Conservation (phyloP, 2,329 filamentous ascomycete genomes). For the Sporothrix schenckii region DNA sequence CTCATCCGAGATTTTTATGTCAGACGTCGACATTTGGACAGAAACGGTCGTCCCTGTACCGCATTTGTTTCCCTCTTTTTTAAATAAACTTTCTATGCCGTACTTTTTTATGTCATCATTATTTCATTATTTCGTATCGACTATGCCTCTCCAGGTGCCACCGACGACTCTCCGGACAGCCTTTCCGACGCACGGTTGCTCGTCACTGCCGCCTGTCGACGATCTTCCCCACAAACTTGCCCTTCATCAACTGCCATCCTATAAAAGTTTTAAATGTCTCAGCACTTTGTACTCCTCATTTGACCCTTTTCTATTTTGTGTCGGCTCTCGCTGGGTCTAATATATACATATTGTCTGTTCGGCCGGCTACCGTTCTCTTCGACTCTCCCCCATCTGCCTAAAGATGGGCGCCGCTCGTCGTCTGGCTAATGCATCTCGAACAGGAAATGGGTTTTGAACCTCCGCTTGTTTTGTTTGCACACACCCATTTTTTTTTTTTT, state of each 20-base stretch:
- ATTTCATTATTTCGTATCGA: not conserved
- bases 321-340: no score
- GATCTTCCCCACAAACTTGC: slow-evolving; percentile 17
- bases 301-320: not conserved
- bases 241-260: not conserved
- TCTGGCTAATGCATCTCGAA: slow-evolving; percentile 33
- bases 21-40: slow-evolving; percentile 6
- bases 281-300: not conserved
- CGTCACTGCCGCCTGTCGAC: not conserved
- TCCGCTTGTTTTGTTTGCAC: slow-evolving; percentile 1
- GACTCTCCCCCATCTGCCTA: slow-evolving; percentile 25
- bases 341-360: not conserved
- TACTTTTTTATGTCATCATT: no score
- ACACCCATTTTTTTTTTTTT: not conserved
- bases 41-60: slow-evolving; percentile 2
- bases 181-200: slow-evolving; percentile 16
- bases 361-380: slow-evolving; percentile 16
- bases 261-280: slow-evolving; percentile 18
- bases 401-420: slow-evolving; percentile 13
- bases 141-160: not conserved
- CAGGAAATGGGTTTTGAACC: slow-evolving; percentile 23
- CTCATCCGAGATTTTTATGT: no score
- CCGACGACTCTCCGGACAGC: slow-evolving; percentile 4
- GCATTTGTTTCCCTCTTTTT: not conserved
- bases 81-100: no score